Conservation (phyloP, 768 basidiomycete genomes). For the Hebeloma cylindrosporum region DNA sequence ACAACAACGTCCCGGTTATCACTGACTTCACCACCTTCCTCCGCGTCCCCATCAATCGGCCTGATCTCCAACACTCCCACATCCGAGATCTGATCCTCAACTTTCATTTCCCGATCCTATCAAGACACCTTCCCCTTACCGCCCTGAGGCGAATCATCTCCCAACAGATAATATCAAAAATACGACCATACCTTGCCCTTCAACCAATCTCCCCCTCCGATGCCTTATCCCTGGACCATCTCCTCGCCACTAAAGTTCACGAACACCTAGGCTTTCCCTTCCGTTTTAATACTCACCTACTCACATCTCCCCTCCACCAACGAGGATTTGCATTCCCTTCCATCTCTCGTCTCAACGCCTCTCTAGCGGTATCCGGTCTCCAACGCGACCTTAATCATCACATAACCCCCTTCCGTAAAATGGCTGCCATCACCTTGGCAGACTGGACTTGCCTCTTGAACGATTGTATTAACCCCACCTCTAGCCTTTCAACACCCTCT, state of each 20-base stretch:
- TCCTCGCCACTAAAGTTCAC: neutral
- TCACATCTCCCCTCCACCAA: too few species aligned
- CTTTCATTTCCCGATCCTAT: conserved; percentile 24
- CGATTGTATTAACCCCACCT: conserved; percentile 6
- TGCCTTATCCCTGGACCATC: neutral
- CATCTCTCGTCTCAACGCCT: too few species aligned
- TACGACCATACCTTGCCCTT: conserved; percentile 18
- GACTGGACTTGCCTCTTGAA: conserved; percentile 14
- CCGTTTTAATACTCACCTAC: too few species aligned
- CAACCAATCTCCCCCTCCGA: conserved; percentile 16
- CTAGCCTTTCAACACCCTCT: neutral
- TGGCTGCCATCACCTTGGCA: conserved; percentile 15
- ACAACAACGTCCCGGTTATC: conserved; percentile 12
- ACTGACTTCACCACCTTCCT: conserved; percentile 22
- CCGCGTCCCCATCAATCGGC: conserved; percentile 20
- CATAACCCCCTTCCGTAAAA: conserved; percentile 14
- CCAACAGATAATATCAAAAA: conserved; percentile 20
- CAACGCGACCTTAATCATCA: conserved; percentile 25
- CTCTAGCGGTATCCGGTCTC: conserved; percentile 16
- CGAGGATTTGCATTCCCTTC: too few species aligned
- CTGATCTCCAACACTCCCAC: conserved; percentile 9
- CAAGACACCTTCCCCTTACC: conserved; percentile 14
- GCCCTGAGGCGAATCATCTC: conserved; percentile 18
- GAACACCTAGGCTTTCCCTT: too few species aligned
- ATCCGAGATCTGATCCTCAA: conserved; percentile 17